phyloP scores from a whole-genome alignment of 2,329 filamentous ascomycete species.

The Colletotrichum echinochloae region DNA sequence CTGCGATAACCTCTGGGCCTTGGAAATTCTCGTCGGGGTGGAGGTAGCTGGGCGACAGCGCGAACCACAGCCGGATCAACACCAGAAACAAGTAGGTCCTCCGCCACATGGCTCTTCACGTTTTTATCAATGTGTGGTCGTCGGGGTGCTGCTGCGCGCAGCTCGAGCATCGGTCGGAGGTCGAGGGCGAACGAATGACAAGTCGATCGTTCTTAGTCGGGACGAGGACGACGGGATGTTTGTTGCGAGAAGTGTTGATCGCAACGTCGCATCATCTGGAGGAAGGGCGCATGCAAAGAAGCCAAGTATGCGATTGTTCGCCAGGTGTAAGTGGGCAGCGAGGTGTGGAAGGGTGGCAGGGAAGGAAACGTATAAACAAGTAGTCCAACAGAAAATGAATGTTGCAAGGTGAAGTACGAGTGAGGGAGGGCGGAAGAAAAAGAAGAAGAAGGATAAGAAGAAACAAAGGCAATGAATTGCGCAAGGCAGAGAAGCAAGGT shows the following conservation, averaged over 20 bases:
- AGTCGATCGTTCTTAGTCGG: conserved; percentile 9
- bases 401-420: conserved; percentile 12
- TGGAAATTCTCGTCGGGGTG: conserved; percentile 99
- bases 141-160: conserved; percentile 39
- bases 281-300: conserved; percentile 29
- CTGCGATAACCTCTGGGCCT: conserved; percentile 95
- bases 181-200: conserved; percentile 5
- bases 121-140: conserved; percentile 30
- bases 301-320: conserved; percentile 22
- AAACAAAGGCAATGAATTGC: conserved; percentile 14
- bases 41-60: conserved; percentile 93
- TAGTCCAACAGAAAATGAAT: conserved; percentile 11
- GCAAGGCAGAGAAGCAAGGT: conserved; percentile 9
- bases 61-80: conserved; percentile 91
- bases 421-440: conserved; percentile 10
- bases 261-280: conserved; percentile 40
- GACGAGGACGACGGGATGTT: conserved; percentile 14
- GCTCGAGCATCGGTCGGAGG: conserved; percentile 43
- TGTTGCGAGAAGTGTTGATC: conserved; percentile 21
- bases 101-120: conserved; percentile 79
- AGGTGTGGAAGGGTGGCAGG: neutral
- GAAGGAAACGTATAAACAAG: conserved; percentile 17
- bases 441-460: no score
- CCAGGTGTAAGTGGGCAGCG: neutral
- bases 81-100: conserved; percentile 87